Percentiles rank a stretch among this genome's conserved stretches.
Conservation (phyloP, 2,329 filamentous ascomycete species). For the Stachybotrys echinatus region DNA sequence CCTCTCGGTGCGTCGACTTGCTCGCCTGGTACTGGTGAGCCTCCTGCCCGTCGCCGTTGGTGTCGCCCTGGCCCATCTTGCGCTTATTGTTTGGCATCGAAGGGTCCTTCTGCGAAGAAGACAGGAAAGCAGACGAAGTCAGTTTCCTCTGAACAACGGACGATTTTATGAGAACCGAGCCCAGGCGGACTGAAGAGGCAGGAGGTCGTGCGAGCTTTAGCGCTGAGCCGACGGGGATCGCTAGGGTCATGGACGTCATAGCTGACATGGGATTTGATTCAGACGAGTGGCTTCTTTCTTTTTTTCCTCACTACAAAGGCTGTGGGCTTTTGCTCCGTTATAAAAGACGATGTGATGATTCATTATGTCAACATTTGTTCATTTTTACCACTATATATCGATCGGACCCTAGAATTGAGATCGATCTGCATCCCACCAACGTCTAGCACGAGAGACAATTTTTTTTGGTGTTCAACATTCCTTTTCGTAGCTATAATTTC, state of each 20-base stretch:
- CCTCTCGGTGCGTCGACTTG: neutral
- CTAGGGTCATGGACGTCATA: neutral
- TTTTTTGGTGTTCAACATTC: no score
- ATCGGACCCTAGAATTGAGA: neutral
- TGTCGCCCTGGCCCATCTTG: neutral
- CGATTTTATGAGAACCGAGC: neutral
- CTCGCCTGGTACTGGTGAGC: conserved; percentile 1
- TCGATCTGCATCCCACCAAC: no score
- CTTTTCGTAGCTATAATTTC: no score
- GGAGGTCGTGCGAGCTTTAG: neutral
- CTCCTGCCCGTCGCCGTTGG: neutral
- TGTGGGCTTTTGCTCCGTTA: neutral
- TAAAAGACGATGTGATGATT: neutral
- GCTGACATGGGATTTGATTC: no score
- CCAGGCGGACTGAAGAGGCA: neutral
- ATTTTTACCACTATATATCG: neutral
- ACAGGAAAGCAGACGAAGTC: neutral
- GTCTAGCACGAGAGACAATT: no score
- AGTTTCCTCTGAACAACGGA: neutral
- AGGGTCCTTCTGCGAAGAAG: neutral
- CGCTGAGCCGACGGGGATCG: neutral
- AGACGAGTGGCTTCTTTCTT: no score
- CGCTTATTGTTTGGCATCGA: neutral
- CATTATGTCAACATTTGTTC: neutral
- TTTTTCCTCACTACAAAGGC: no score